Base-by-base conservation (phyloP, 768 basidiomycete species). In the Butyriboletus loyo region DNA sequence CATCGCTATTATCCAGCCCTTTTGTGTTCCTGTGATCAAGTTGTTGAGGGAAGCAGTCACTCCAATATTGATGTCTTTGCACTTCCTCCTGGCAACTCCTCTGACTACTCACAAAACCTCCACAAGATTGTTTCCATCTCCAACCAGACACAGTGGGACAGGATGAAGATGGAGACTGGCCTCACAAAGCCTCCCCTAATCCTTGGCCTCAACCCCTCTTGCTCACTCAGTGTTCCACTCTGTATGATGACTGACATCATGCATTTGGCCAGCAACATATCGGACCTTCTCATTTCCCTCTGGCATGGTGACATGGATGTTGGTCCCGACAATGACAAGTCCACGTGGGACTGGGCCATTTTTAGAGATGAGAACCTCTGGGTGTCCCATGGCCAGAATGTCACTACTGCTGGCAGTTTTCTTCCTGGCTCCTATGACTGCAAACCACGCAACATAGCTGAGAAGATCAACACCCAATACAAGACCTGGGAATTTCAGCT, bases 401-500 rank as follows among this genome's bases (percentile, higher is more conserved):
- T n/a, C n/a, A n/a, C n/a, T n/a, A n/a, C 21, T 11, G 32, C 32
- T 32, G 32, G 32, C 14, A 14, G 14, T 7, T 39, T 10, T 17
- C 21, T 39, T 5, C 38, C 38, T 5, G 22, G 38, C 2, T 39
- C 54, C 0, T 66, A 53, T 37, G 60, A 66, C 19, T 21, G 46
- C 0, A 57, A 68, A 2, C 67, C 66, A 6, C 49, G 52, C 0
- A 70, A 70, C 14, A 59, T 60, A 3, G 59, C 58, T 0, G 56
- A 70, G 28, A 67, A 67, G 9, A 53, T 71, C 28, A 65, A 65
- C 21, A 65, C 28, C 1, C 54, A 64, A 1, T 70, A 70, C 50
- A 70, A 70, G 32, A 66, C 63, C 0, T 66, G 64, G 58, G 63
- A 70, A 27, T 59, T 40, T 19, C 56, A 66, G 0, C 35, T 64